phyloP scores from a whole-genome alignment of 805 yeast species.

The Kazachstania africana region DNA sequence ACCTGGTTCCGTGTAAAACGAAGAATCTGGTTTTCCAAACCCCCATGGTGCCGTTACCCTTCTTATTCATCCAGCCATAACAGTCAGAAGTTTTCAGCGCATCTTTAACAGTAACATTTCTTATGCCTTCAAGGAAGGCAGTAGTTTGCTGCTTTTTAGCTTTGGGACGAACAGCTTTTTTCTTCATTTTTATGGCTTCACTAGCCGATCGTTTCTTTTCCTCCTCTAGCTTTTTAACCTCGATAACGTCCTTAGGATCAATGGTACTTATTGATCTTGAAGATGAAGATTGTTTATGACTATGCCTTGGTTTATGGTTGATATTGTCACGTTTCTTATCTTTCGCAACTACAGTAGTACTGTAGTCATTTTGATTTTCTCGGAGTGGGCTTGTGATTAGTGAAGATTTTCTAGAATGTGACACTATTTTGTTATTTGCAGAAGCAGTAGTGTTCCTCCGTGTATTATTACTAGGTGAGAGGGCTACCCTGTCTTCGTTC shows the following conservation, averaged over 20 bases:
- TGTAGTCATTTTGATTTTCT: background rate
- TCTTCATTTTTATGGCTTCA: slow-evolving; percentile 4
- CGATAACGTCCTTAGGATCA: too few species aligned
- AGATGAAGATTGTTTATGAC: background rate
- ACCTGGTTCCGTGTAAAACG: slow-evolving; percentile 81
- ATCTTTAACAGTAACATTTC: slow-evolving; percentile 60
- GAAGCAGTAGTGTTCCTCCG: too few species aligned
- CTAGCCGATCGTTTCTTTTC: slow-evolving; percentile 2
- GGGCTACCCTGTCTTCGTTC: slow-evolving; percentile 13
- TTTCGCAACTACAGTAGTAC: background rate
- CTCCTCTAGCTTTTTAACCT: too few species aligned
- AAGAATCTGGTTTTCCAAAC: slow-evolving; percentile 83
- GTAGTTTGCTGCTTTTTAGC: slow-evolving; percentile 57
- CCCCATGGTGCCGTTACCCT: slow-evolving; percentile 70
- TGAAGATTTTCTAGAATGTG: slow-evolving; percentile 7
- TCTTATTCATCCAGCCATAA: slow-evolving; percentile 94
- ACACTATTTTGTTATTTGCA: too few species aligned
- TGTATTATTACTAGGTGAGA: too few species aligned
- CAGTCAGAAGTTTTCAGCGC: slow-evolving; percentile 63
- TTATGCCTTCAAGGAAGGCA: slow-evolving; percentile 82
- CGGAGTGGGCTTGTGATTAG: slow-evolving; percentile 4
- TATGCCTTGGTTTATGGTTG: background rate
- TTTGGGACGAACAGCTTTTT: slow-evolving; percentile 30
- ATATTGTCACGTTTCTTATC: background rate
- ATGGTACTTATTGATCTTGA: slow-evolving; percentile 38